Percentiles rank a stretch among this genome's conserved stretches.
phyloP scores from a whole-genome alignment of 805 yeast genomes.

The Metschnikowia corniflorae region DNA sequence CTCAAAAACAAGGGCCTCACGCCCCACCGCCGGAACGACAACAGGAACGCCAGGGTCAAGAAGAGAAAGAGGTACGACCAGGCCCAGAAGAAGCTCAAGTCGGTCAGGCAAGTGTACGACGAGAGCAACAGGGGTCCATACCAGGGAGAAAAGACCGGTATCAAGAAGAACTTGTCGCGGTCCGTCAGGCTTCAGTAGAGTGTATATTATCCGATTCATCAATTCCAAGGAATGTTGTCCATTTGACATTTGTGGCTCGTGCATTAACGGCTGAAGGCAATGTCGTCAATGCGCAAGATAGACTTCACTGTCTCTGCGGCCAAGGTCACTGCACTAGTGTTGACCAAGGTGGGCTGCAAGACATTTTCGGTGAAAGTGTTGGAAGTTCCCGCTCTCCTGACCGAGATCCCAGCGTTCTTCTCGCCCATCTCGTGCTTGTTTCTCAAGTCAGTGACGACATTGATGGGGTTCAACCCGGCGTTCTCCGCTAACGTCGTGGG shows the following conservation, averaged over 20 bases:
- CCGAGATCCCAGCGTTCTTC: conserved; percentile 91
- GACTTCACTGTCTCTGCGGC: conserved; percentile 97
- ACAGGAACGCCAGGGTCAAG: conserved; percentile 94
- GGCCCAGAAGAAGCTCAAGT: conserved; percentile 90
- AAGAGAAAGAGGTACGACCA: conserved; percentile 95
- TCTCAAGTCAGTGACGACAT: conserved; percentile 88
- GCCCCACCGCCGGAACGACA: conserved; percentile 87
- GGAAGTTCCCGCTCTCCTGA: conserved; percentile 88
- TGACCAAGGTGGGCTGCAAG: conserved; percentile 92
- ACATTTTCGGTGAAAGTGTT: conserved; percentile 93
- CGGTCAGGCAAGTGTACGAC: conserved; percentile 86
- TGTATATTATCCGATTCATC: neutral
- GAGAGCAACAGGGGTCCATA: conserved; percentile 68
- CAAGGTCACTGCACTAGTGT: conserved; percentile 87
- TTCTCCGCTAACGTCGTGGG: conserved; percentile 94
- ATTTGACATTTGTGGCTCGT: too few species aligned
- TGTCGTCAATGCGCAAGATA: conserved; percentile 94
- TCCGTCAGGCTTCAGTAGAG: conserved; percentile 60
- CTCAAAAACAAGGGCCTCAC: conserved; percentile 95
- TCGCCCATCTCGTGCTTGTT: conserved; percentile 90
- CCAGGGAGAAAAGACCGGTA: conserved; percentile 95
- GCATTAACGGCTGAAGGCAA: conserved; percentile 54
- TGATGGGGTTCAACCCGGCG: conserved; percentile 89
- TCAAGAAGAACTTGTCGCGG: conserved; percentile 87
- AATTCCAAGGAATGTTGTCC: too few species aligned